Percentiles rank a stretch among this genome's conserved stretches.
phyloP scores from a whole-genome alignment of 345 rosid species.

The Lumnitzera racemosa region DNA sequence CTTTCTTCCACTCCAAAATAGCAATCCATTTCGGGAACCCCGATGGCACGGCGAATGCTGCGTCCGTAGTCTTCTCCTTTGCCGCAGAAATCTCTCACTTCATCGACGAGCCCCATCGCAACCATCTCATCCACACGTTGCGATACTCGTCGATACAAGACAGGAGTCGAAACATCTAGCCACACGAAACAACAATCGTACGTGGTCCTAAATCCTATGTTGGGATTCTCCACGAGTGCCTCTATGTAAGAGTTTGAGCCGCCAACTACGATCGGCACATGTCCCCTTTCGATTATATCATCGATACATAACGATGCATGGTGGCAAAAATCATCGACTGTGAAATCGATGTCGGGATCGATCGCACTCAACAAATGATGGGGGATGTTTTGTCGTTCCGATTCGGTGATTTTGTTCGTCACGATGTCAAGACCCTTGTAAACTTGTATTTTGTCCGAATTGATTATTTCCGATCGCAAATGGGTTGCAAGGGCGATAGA shows the following conservation, averaged over 20 bases:
- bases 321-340: constrained; percentile 21
- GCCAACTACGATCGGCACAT: constrained; percentile 26
- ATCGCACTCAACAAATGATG: constrained; percentile 30
- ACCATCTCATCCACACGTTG: constrained; percentile 34
- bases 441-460: constrained; percentile 36
- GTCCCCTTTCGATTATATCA: constrained; percentile 9
- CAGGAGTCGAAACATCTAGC: constrained; percentile 23
- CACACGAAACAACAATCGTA: constrained; percentile 29
- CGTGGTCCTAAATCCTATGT: constrained; percentile 7
- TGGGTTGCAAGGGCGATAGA: constrained; percentile 23
- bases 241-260: constrained; percentile 33
- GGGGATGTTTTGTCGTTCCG: constrained; percentile 21
- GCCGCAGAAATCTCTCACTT: constrained; percentile 10
- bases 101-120: constrained; percentile 24
- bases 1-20: constrained; percentile 14
- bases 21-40: constrained; percentile 31
- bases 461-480: constrained; percentile 21
- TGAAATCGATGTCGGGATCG: constrained; percentile 15
- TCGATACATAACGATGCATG: constrained; percentile 15
- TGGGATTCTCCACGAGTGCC: constrained; percentile 12
- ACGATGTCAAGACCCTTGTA: constrained; percentile 29
- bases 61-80: constrained; percentile 4
- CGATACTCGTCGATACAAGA: constrained; percentile 17
- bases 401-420: constrained; percentile 30
- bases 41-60: constrained; percentile 31